Percentiles rank a stretch among this genome's conserved stretches.
phyloP scores from a whole-genome alignment of 1,139 yeast species.

The Fermentozyma sake region DNA sequence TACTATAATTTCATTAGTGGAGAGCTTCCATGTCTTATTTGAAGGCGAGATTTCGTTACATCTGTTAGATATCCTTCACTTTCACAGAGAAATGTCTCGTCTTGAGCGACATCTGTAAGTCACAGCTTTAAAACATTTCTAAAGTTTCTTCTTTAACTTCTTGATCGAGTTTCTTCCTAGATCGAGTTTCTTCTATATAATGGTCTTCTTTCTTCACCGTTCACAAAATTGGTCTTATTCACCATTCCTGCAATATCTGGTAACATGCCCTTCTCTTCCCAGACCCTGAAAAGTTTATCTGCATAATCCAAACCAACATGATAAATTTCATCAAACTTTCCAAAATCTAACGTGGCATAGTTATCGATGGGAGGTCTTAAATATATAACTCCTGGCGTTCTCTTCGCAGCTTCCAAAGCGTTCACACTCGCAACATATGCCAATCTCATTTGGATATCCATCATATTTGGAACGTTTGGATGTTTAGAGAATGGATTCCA shows the following conservation, averaged over 20 bases:
- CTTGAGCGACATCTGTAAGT: no score
- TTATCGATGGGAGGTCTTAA: conserved; percentile 91
- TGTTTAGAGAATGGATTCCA: conserved; percentile 87
- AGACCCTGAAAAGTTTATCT: conserved; percentile 47
- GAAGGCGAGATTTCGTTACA: no score
- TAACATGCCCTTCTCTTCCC: conserved; percentile 51
- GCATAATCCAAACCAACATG: conserved; percentile 79
- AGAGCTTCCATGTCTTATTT: no score
- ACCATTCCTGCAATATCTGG: conserved; percentile 60
- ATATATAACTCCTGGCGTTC: conserved; percentile 82
- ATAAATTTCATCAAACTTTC: conserved; percentile 85
- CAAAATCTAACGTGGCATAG: conserved; percentile 89
- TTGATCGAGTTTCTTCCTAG: no score
- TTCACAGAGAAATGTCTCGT: no score
- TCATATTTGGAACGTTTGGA: conserved; percentile 90
- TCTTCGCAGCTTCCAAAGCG: conserved; percentile 84
- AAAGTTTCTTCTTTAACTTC: no score
- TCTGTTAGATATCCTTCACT: no score
- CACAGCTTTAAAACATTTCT: no score
- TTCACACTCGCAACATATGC: conserved; percentile 95
- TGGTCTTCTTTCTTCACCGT: conserved; percentile 14
- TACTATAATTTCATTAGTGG: no score
- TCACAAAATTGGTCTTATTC: conserved; percentile 15
- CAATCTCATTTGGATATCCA: conserved; percentile 88
- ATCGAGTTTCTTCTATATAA: conserved; percentile 63